Base-by-base conservation (phyloP, 2,329 filamentous ascomycete genomes). In the Trichophyton rubrum region DNA sequence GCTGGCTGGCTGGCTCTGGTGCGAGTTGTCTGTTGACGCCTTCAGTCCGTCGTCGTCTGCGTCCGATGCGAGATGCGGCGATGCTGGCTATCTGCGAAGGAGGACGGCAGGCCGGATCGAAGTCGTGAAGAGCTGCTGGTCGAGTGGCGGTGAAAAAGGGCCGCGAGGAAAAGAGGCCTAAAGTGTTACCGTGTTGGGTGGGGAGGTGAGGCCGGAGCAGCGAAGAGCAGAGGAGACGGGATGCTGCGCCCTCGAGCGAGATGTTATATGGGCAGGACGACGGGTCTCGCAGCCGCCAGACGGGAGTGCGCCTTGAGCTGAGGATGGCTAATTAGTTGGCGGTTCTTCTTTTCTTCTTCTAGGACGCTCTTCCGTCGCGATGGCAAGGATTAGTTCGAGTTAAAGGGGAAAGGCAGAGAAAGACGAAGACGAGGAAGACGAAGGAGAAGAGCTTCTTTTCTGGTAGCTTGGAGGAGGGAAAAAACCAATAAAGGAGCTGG, bases 121-220 rank as follows among this genome's bases (percentile, higher is more conserved):
- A 27, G 27, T 27, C 27, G 27, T 27, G 27, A 27, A 27, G 27
- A 27, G 27, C 27, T 27, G 27, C 17, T 22, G 45, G 17, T 33
- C 49, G 49, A 55, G 49, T 55, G 49, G 49, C 49, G 49, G 49
- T 55, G 49, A 55, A 55, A 55, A 27, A 27, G 24, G 24, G n/a
- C 49, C 20, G 11, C 9, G 30, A 13, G 40, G 15, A 38, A 30
- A 38, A 8, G 17, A n/a, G 24, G 3, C 7, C 2, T 4, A 59
- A 38, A 17, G 38, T 38, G 33, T 41, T 57, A 27, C 35, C n/a
- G 38, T 43, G 56, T 38, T 40, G 38, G 56, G 55, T 55, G 22
- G n/a, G 58, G 58, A 60, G 27, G 27, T 27, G 27, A 27, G 27
- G 27, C 27, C 27, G 27, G 27, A 27, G 27, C 27, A 35, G 33